Evolutionary conservation across 2,329 filamentous ascomycete species (phyloP), one percentile per base, ranked within the genome.

Genomic region (Hypoxylon sp.): DNA sequence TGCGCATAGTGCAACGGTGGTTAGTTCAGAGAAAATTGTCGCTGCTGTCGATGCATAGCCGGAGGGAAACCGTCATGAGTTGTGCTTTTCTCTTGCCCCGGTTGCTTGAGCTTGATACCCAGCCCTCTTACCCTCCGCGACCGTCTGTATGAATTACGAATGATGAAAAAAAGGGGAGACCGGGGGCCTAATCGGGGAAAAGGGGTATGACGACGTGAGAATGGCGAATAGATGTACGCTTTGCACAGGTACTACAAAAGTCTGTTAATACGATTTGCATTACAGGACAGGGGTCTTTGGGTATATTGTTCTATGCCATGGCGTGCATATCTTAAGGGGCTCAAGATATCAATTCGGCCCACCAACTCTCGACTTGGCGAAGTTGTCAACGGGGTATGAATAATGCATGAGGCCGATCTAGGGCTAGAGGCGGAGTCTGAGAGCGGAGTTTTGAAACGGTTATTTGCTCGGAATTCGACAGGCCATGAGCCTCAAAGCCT

Each of bases 31-130:
- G 33, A 28, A 62, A 42, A 63, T 48, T 46, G 54, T 54, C 45
- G 44, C 50, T 62, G 45, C 58, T 32, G 33, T 63, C 59, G 52
- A 51, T 66, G 65, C 65, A 68, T 68, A 68, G 65, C 63, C 62
- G 48, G 63, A 57, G 52, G 56, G n/a, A 18, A 48, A 51, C 48
- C 50, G 26, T 61, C 48, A 45, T 53, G 63, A 51, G 24, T 33
- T 52, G 33, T 60, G 24, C 36, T 53, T 58, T 59, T 54, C 30
- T 53, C 38, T 53, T 42, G 8, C 36, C 40, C 32, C 26, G 48
- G 38, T 64, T 44, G 18, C 24, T 22, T 48, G 46, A 65, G 55
- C 52, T 54, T 61, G 56, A 68, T 64, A 61, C 63, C 61, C 56
- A 30, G 48, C 55, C 54, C 44, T 28, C 49, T 59, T 36, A 4